Evolutionary conservation across 352 stramenopile species (phyloP), one percentile per base, ranked within the genome.

Genomic region (Phytopythium oedochilum): DNA sequence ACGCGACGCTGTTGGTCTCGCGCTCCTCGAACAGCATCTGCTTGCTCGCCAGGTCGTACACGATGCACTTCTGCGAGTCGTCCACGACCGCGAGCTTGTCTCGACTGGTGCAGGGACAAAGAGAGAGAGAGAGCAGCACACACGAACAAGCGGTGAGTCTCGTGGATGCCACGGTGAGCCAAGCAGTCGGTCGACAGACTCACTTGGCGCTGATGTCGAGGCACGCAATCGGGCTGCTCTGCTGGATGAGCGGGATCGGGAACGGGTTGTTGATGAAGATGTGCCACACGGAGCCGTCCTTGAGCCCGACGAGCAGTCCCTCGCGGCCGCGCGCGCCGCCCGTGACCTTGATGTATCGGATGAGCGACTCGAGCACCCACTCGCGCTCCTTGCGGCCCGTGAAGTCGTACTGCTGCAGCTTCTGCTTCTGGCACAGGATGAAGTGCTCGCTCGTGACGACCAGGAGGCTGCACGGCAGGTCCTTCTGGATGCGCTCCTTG

Each of bases 261-360:
- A 98, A 98, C 34, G 92, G 81, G 60, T 98, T 98, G 68, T 97
- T 89, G 59, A 98, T 82, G 71, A 97, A 98, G 32, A 98, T 88
- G 54, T 97, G 89, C 62, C 93, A 88, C 6, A 98, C 83, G 0
- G 74, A 80, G 29, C 94, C 94, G 62, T 96, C 84, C 32, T 97
- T 89, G n/a, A 98, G 71, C 1, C 93, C 93, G 12, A 98, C 81
- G 0, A 98, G 74, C 23, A 98, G 56, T 0, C 86, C 92, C 69
- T 98, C 93, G 15, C 73, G 73, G 31, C 93, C 89, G 17, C 81
- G 74, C 35, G 88, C 85, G n/a, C 89, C 93, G 18, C 93, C 92
- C 7, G 88, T 94, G 36, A 98, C 91, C 57, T 92, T 96, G 53
- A 97, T 95, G 63, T 94, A 97, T 12, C 86, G 79, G 50, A 98